Evolutionary conservation across 257 asterid genomes (phyloP).

Genomic region (Solanum tarapatanum): DNA sequence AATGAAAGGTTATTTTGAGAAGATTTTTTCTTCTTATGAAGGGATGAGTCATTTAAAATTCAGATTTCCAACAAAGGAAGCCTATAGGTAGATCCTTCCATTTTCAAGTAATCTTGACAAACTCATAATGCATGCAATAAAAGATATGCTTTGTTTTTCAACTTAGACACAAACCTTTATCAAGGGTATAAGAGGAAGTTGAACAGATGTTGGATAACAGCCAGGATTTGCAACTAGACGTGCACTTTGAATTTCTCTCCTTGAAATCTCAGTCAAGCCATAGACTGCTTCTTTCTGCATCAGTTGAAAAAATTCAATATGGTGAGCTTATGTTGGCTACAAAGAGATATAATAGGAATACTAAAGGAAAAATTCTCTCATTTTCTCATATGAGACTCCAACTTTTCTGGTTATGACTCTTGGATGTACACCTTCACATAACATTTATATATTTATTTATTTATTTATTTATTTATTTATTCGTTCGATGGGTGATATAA

Average conservation of each 20-base stretch:
- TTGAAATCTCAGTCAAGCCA: slow-evolving; percentile 79
- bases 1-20: background rate
- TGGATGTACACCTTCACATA: background rate
- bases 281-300: slow-evolving; percentile 83
- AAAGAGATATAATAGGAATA: background rate
- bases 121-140: background rate
- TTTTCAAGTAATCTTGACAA: background rate
- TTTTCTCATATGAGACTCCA: background rate
- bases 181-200: slow-evolving; percentile 86
- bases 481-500: background rate
- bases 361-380: background rate
- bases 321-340: background rate
- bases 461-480: background rate
- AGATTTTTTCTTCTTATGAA: background rate
- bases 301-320: background rate
- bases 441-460: background rate
- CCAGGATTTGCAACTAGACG: slow-evolving; percentile 96
- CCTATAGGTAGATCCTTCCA: background rate
- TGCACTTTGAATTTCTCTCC: slow-evolving; percentile 58
- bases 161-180: slow-evolving; percentile 41
- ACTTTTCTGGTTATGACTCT: background rate
- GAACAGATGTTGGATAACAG: slow-evolving; percentile 89
- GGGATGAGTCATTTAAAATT: background rate
- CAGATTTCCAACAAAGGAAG: background rate
- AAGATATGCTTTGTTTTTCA: background rate